Conservation (phyloP, 495 filamentous ascomycete genomes). For the Cetradonia linearis region DNA sequence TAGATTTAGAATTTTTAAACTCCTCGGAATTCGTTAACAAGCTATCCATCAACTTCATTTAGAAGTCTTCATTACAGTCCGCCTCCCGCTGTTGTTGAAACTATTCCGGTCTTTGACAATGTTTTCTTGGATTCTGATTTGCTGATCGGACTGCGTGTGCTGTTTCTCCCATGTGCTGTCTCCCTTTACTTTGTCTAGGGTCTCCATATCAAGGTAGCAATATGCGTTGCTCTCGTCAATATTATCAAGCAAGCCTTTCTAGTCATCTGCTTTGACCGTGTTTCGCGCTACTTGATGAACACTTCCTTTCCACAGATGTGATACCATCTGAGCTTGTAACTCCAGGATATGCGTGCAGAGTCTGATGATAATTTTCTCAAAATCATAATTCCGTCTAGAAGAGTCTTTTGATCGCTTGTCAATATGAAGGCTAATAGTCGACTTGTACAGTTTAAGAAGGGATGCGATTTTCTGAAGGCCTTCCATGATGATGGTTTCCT, state of each 20-base stretch:
- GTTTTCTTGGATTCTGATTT: background rate
- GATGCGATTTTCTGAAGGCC: background rate
- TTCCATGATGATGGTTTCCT: background rate
- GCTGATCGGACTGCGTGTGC: background rate
- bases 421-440: background rate
- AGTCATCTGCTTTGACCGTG: background rate
- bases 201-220: background rate
- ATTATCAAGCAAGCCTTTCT: background rate
- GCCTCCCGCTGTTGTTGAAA: background rate
- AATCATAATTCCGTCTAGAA: background rate
- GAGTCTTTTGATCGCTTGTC: background rate
- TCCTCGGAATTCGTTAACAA: slow-evolving; percentile 15
- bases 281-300: background rate
- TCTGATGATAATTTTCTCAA: background rate
- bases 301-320: background rate
- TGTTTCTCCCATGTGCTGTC: background rate
- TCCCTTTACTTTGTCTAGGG: background rate
- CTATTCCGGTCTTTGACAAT: background rate
- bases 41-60: background rate
- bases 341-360: background rate
- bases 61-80: background rate
- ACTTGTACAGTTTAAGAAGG: background rate
- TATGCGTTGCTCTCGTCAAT: background rate
- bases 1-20: slow-evolving; percentile 20
- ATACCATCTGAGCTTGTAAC: background rate